phyloP scores from a whole-genome alignment of 2,329 filamentous ascomycete genomes.

The Myotisia sp. region DNA sequence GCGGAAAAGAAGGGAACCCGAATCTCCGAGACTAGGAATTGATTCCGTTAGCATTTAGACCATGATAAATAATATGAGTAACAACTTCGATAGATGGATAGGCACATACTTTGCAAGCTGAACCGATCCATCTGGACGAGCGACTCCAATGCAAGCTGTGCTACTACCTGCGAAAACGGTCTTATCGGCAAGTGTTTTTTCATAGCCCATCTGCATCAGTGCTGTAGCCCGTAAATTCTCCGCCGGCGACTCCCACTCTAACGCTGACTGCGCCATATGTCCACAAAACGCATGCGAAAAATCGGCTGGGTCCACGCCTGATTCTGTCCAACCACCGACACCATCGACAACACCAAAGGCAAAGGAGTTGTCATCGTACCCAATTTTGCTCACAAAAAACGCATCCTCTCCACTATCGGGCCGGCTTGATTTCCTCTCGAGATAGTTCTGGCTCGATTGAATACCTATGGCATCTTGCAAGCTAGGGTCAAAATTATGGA shows the following conservation, averaged over 20 bases:
- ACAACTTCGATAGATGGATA: conserved; percentile 4
- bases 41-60: conserved; percentile 2
- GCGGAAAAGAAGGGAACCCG: conserved; percentile 76
- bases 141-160: conserved; percentile 79
- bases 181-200: conserved; percentile 60
- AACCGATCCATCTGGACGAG: conserved; percentile 55
- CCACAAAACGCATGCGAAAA: conserved; percentile 90
- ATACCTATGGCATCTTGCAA: conserved; percentile 24
- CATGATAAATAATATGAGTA: conserved; percentile 1
- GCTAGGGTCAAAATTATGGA: conserved; percentile 55
- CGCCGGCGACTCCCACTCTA: conserved; percentile 36
- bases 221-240: conserved; percentile 43
- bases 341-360: conserved; percentile 87
- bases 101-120: conserved; percentile 62
- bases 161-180: conserved; percentile 70
- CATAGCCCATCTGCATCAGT: conserved; percentile 72
- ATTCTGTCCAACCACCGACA: conserved; percentile 88
- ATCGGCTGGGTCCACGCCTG: conserved; percentile 82
- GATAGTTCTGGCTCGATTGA: conserved; percentile 28
- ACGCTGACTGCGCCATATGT: conserved; percentile 71
- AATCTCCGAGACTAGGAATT: conserved; percentile 58
- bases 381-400: conserved; percentile 80
- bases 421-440: conserved; percentile 46
- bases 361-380: conserved; percentile 40
- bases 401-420: conserved; percentile 85